Evolutionary conservation across 225 moss, liverwort and hornwort genomes (phyloP), one percentile per base, ranked within the genome.

Genomic region (Sphagnum contortum): DNA sequence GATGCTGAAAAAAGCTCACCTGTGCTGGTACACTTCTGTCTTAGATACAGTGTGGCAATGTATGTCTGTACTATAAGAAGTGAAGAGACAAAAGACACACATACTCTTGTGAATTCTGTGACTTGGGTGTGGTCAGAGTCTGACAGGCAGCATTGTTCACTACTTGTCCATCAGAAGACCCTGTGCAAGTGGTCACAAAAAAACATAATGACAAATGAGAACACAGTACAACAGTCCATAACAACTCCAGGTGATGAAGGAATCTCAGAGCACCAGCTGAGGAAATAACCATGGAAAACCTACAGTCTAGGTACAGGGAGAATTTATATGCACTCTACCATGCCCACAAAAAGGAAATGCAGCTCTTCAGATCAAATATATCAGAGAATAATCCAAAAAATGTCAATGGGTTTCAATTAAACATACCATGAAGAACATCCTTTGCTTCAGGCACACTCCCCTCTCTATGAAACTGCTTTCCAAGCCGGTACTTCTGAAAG

Each of bases 31-130:
- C 6, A 52, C 52, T 9, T 52, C 7, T 52, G 52, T 52, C 52
- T 52, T 52, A 45, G 47, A 9, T 47, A 61, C 61, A 29, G 29
- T 29, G 29, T 61, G 6, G 47, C 45, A 11, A 9, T 44, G 13
- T 44, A 58, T 58, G 12, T 58, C 58, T 13, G 6, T 12, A 44
- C 13, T 9, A 58, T 58, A 9, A 44, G 13, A 13, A 58, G 58
- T 58, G 44, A 13, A 58, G 13, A 12, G 57, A 13, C 47, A 61
- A n/a, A 45, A 61, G 2, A 6, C 46, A 29, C 57, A 81, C 91
- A 76, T 73, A 91, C 89, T 88, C 89, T 70, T 89, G 87, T 9
- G 84, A 72, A 2, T 69, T 77, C 45, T 80, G 87, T 68, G 76
- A 72, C 57, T 77, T 80, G 13, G 71, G 77, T 10, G 73, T 64